These are phyloP conservation scores for Cicer cuneatum DNA, from an alignment of 306 rosid genomes.

Conservation along the genomic window DNA sequence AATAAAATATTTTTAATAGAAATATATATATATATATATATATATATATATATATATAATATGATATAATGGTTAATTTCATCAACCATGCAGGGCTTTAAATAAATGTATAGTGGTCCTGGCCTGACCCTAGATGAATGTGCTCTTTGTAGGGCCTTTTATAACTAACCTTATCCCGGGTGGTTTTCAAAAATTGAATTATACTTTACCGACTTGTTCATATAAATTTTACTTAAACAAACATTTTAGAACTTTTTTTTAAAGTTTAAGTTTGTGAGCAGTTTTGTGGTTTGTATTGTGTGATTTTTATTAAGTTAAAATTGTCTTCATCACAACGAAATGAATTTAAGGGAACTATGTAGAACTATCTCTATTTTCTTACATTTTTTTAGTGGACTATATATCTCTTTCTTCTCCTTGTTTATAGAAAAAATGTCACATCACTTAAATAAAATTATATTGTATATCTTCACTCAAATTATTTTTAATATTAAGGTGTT, in stretches of 20 bases:
- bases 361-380: neutral
- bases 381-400: no score
- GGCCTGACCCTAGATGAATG: conserved; percentile 39
- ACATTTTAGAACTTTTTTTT: no score
- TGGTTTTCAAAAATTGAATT: conserved; percentile 33
- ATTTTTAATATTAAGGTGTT: no score
- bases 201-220: neutral
- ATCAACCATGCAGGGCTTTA: neutral
- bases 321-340: neutral
- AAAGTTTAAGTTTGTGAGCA: no score
- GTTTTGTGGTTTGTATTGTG: neutral
- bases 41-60: no score
- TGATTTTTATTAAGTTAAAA: neutral
- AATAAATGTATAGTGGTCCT: conserved; percentile 42
- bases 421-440: conserved; percentile 7
- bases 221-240: no score
- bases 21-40: no score
- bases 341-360: no score
- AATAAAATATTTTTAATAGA: no score
- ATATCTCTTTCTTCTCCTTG: no score
- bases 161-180: conserved; percentile 16
- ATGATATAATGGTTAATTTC: neutral
- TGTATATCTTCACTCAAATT: neutral
- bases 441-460: neutral
- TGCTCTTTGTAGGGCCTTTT: conserved; percentile 49